Conservation (phyloP, 2,329 filamentous ascomycete species). For the Microcyclospora tardicrescens region DNA sequence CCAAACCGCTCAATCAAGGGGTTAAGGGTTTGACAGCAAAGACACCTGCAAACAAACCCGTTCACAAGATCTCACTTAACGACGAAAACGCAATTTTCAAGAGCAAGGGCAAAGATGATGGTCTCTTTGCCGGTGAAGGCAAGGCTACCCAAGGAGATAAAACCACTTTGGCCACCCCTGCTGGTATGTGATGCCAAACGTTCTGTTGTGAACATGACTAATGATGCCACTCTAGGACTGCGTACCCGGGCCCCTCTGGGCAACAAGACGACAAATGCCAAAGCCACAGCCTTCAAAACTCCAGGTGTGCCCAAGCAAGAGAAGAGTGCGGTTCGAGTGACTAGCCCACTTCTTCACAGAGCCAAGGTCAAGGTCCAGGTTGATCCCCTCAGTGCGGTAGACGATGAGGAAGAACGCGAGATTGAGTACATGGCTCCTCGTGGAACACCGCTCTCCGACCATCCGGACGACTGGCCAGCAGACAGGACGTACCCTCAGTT, state of each 20-base stretch:
- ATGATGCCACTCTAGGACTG: slow-evolving; percentile 34
- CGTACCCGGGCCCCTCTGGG: slow-evolving; percentile 70
- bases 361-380: slow-evolving; percentile 47
- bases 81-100: slow-evolving; percentile 74
- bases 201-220: slow-evolving; percentile 1
- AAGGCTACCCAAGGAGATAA: slow-evolving; percentile 44
- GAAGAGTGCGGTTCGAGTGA: slow-evolving; percentile 33
- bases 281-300: slow-evolving; percentile 55
- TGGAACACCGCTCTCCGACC: slow-evolving; percentile 34
- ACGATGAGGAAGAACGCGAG: slow-evolving; percentile 51
- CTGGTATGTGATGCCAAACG: slow-evolving; percentile 42
- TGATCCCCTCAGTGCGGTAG: slow-evolving; percentile 5
- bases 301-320: slow-evolving; percentile 40
- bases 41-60: slow-evolving; percentile 76
- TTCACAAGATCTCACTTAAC: slow-evolving; percentile 54
- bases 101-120: slow-evolving; percentile 42
- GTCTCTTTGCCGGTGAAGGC: slow-evolving; percentile 32
- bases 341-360: slow-evolving; percentile 43
- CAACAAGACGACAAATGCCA: slow-evolving; percentile 93
- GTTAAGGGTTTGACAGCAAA: slow-evolving; percentile 52
- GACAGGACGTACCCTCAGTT: slow-evolving; percentile 26
- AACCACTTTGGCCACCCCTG: slow-evolving; percentile 63
- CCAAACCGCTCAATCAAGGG: slow-evolving; percentile 60
- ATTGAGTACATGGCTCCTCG: slow-evolving; percentile 82
- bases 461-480: slow-evolving; percentile 20